Conservation (phyloP, 2,329 filamentous ascomycete species). For the Neonectria faginata region DNA sequence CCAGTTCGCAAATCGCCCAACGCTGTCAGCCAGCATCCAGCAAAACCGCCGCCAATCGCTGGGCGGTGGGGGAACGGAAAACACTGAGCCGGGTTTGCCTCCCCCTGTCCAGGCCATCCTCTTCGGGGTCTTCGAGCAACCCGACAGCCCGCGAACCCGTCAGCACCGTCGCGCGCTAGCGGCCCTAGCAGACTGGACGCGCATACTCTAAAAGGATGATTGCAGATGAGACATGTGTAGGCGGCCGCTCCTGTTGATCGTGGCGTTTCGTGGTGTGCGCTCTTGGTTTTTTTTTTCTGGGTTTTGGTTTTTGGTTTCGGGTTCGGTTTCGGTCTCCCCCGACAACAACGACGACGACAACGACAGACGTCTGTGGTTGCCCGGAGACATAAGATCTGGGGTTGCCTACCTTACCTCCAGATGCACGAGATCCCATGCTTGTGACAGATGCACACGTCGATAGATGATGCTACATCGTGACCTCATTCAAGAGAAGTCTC, state of each 20-base stretch:
- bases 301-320: not conserved
- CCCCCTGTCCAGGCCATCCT: slow-evolving; percentile 10
- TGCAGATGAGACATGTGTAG: not conserved
- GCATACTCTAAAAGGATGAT: not conserved
- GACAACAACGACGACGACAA: no score
- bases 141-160: slow-evolving; percentile 45
- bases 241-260: slow-evolving; percentile 3
- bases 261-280: not conserved
- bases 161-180: slow-evolving; percentile 22
- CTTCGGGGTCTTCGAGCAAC: slow-evolving; percentile 50
- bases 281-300: not conserved
- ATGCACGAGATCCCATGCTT: not conserved
- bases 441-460: not conserved
- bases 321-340: not conserved
- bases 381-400: no score
- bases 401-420: no score
- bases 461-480: not conserved
- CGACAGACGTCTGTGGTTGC: no score
- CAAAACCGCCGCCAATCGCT: not conserved
- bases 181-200: not conserved
- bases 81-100: slow-evolving; percentile 17
- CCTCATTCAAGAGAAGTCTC: not conserved
- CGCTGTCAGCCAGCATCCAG: not conserved
- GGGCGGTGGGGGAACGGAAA: not conserved
- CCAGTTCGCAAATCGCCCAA: not conserved